Percentiles rank a stretch among this genome's conserved stretches.
Evolutionary conservation across 768 basidiomycete genomes (phyloP).

Genomic region (Cystofilobasidium macerans): DNA sequence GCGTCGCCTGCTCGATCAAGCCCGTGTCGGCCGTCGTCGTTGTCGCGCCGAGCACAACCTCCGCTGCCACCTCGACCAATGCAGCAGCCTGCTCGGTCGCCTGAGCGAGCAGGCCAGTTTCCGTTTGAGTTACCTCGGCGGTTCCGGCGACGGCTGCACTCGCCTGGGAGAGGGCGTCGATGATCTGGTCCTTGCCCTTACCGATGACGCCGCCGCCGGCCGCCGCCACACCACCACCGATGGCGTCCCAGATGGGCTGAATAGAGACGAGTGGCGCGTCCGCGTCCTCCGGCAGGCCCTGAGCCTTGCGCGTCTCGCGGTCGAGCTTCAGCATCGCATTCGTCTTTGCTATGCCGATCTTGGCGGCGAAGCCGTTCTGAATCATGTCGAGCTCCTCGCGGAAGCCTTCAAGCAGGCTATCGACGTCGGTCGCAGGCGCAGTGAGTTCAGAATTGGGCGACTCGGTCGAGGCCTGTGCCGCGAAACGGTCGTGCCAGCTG

Average conservation of each 20-base stretch:
- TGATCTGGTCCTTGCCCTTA: slow-evolving; percentile 35
- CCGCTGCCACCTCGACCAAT: slow-evolving; percentile 3
- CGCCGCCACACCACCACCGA: slow-evolving; percentile 26
- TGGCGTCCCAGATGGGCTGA: slow-evolving; percentile 30
- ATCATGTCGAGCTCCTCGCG: slow-evolving; percentile 32
- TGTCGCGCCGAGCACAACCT: background rate
- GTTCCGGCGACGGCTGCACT: slow-evolving; percentile 7
- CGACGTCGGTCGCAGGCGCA: slow-evolving; percentile 9
- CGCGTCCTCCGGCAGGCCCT: slow-evolving; percentile 14
- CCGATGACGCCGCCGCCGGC: slow-evolving; percentile 31
- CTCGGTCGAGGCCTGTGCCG: slow-evolving; percentile 2
- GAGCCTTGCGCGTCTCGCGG: slow-evolving; percentile 29
- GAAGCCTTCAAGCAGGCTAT: slow-evolving; percentile 19
- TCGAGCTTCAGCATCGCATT: slow-evolving; percentile 32
- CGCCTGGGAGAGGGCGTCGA: slow-evolving; percentile 32
- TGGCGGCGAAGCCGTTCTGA: slow-evolving; percentile 30
- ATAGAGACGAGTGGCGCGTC: slow-evolving; percentile 28
- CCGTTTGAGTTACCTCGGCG: background rate
- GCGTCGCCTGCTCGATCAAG: background rate
- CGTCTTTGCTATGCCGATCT: slow-evolving; percentile 29
- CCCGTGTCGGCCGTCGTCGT: background rate
- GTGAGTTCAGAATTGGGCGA: slow-evolving; percentile 3
- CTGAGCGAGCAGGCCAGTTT: background rate
- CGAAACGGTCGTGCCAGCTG: slow-evolving; percentile 23
- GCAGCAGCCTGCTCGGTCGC: background rate